Conservation (phyloP, 2,329 filamentous ascomycete species). For the Hypomyces rosellus region DNA sequence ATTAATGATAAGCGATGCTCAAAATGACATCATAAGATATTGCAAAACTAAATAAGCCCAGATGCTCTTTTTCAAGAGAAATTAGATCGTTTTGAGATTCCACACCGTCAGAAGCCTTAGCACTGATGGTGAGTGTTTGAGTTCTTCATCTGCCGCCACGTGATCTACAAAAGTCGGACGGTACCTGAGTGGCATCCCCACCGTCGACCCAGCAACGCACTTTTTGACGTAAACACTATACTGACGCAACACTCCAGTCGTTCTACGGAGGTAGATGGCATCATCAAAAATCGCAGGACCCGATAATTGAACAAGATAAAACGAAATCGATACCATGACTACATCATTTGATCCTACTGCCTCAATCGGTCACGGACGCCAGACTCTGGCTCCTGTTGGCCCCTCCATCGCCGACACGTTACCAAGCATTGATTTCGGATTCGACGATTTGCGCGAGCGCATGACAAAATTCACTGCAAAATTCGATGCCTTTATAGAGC, state of each 20-base stretch:
- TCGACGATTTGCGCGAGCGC: slow-evolving; percentile 88
- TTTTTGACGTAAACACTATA: slow-evolving; percentile 12
- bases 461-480: slow-evolving; percentile 88
- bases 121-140: no score
- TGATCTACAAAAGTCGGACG: slow-evolving; percentile 8
- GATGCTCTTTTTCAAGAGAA: background rate
- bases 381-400: slow-evolving; percentile 50
- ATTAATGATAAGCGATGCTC: background rate
- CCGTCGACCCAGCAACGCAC: slow-evolving; percentile 19
- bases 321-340: slow-evolving; percentile 36
- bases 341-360: slow-evolving; percentile 63
- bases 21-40: no score
- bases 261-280: background rate
- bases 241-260: background rate
- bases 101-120: no score
- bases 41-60: no score
- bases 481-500: slow-evolving; percentile 92
- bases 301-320: background rate
- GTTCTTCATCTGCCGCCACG: slow-evolving; percentile 11
- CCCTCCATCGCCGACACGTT: slow-evolving; percentile 71
- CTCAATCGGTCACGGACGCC: slow-evolving; percentile 55
- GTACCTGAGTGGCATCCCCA: slow-evolving; percentile 4
- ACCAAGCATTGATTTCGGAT: slow-evolving; percentile 89
- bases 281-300: background rate
- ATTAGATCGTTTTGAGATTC: background rate